These are phyloP conservation scores for Groenewaldozyma tartarivorans DNA, from an alignment of 805 yeast genomes.

Conservation along the genomic window DNA sequence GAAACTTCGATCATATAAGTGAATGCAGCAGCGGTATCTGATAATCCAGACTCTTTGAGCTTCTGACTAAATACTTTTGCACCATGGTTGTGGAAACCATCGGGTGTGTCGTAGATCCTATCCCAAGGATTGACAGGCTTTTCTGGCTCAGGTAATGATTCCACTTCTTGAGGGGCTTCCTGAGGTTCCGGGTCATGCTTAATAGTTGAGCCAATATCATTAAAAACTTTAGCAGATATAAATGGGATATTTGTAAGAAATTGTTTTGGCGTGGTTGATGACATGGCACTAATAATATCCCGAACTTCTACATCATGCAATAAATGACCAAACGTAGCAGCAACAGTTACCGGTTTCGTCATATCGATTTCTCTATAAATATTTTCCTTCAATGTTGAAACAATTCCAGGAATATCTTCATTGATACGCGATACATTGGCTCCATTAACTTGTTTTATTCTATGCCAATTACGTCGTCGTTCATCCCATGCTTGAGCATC, in stretches of 20 bases:
- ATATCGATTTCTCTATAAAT: background rate
- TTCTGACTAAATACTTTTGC: background rate
- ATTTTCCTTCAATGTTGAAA: background rate
- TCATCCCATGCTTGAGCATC: conserved; percentile 24
- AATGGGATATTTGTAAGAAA: conserved; percentile 24
- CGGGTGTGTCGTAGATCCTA: conserved; percentile 3
- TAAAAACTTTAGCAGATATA: conserved; percentile 14
- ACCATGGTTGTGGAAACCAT: too few species aligned
- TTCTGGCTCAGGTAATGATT: background rate
- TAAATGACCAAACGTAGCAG: conserved; percentile 25
- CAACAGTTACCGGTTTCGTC: conserved; percentile 17
- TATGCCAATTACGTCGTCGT: conserved; percentile 16
- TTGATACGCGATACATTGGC: background rate
- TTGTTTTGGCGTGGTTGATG: conserved; percentile 12
- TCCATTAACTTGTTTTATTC: conserved; percentile 14
- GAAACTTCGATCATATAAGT: conserved; percentile 34
- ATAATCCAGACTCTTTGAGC: background rate
- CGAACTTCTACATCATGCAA: conserved; percentile 14
- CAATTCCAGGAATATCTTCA: background rate
- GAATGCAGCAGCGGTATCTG: background rate
- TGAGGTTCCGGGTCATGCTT: conserved; percentile 3
- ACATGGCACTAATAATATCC: conserved; percentile 7
- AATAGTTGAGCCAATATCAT: background rate
- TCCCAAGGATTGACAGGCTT: conserved; percentile 11
- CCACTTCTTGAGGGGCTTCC: background rate